These are phyloP conservation scores for Aspergillus chevalieri DNA, from an alignment of 2,329 filamentous ascomycete genomes.

Conservation along the genomic window DNA sequence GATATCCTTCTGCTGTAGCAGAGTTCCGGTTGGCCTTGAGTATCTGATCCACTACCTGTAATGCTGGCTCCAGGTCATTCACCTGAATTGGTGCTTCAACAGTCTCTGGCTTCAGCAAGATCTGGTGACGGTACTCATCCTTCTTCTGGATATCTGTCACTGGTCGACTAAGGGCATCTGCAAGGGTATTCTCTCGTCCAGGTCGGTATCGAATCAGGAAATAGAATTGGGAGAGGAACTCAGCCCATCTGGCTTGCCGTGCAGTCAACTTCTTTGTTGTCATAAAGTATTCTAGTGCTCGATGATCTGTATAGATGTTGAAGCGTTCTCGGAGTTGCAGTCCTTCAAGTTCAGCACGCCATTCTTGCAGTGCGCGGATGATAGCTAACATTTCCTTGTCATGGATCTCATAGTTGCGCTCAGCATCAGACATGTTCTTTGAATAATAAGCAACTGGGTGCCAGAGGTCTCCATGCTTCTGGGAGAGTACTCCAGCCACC, in stretches of 20 bases:
- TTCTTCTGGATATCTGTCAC: not conserved
- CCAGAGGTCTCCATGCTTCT: conserved; percentile 8
- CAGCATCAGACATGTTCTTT: conserved; percentile 10
- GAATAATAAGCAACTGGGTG: conserved; percentile 19
- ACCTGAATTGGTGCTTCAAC: not conserved
- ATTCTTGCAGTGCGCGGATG: conserved; percentile 18
- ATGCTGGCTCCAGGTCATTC: too few relatives aligned
- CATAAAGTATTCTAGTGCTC: conserved; percentile 22
- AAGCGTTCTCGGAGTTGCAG: conserved; percentile 3
- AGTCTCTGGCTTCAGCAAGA: not conserved
- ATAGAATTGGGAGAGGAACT: conserved; percentile 5
- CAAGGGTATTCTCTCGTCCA: not conserved
- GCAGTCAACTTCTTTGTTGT: conserved; percentile 10
- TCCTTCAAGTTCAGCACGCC: conserved; percentile 13
- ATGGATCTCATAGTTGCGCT: conserved; percentile 23
- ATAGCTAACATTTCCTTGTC: conserved; percentile 13
- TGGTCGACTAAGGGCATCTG: not conserved
- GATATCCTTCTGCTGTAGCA: too few relatives aligned
- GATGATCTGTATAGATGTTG: conserved; percentile 20
- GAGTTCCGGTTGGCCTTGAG: too few relatives aligned
- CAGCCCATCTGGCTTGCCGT: conserved; percentile 5
- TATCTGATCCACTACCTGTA: too few relatives aligned
- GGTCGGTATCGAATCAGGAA: conserved; percentile 7
- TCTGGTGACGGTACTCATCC: not conserved
- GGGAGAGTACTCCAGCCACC: conserved; percentile 10